A percentile compares a stretch with the other conserved stretches of the same genome.
phyloP scores from a whole-genome alignment of 2,329 filamentous ascomycete species.

The Trichoderma atrobrunneum region DNA sequence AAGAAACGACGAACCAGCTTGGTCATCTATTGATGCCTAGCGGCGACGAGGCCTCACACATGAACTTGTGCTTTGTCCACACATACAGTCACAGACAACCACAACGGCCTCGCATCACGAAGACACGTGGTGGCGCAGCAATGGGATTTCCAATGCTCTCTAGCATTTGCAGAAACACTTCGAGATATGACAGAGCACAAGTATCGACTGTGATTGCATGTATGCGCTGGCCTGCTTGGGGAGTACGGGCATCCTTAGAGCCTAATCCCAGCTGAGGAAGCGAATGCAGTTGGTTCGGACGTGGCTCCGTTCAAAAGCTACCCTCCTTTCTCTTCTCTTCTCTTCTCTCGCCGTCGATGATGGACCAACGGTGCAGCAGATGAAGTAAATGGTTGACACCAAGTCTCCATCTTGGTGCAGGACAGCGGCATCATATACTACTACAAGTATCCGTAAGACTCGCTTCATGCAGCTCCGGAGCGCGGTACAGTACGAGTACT shows the following conservation, averaged over 20 bases:
- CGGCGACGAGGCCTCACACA: neutral
- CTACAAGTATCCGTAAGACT: neutral
- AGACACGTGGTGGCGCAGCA: slow-evolving; percentile 14
- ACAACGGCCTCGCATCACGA: neutral
- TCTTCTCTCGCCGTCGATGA: slow-evolving; percentile 8
- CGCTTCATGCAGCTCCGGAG: slow-evolving; percentile 6
- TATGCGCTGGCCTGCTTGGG: slow-evolving; percentile 5
- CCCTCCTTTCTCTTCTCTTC: slow-evolving; percentile 12
- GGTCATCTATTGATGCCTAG: neutral
- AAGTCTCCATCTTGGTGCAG: slow-evolving; percentile 17
- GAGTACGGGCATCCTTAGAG: neutral
- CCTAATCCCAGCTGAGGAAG: neutral
- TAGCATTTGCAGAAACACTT: neutral
- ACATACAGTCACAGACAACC: neutral
- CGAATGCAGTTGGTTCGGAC: neutral
- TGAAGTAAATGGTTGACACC: neutral
- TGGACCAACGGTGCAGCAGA: slow-evolving; percentile 4
- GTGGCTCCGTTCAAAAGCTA: neutral
- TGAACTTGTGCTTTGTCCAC: neutral
- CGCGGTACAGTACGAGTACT: neutral
- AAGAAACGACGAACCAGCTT: neutral
- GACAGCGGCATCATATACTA: slow-evolving; percentile 10
- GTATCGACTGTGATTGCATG: slow-evolving; percentile 5
- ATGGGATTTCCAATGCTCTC: neutral
- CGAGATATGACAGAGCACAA: neutral